Evolutionary conservation across 2,329 filamentous ascomycete genomes (phyloP), one percentile per base, ranked within the genome.

Genomic region (Pseudogymnoascus sp.): DNA sequence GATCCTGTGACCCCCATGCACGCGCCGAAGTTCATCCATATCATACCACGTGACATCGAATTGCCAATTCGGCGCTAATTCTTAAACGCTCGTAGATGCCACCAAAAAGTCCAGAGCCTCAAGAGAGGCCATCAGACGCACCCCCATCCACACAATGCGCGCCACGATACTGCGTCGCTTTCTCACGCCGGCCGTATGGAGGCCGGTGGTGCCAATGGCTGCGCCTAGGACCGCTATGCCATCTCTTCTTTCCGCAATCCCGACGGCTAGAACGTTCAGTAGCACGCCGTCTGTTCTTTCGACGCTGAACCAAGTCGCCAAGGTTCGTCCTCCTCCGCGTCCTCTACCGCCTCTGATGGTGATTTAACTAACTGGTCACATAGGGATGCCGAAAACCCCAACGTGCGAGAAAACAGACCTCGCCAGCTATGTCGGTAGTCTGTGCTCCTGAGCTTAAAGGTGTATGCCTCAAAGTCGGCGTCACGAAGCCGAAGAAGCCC

Each of bases 401-500:
- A 78, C 85, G 85, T 64, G 90, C 89, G 1, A 91, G 95, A 67
- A 92, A 96, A 78, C 85, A 90, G 69, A 87, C 91, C 61, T 98
- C 93, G 2, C 95, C 95, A 0, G 93, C 93, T 22, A 84, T 99
- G 62, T 81, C 82, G 60, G 82, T 82, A 66, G 83, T 82, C 66
- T 76, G 85, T 61, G 84, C 90, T 46, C 92, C 95, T 3, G 85
- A 89, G 73, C 88, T 96, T 78, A 98, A 98, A 81, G 95, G 93
- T 70, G 95, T 99, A 38, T 98, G 95, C 76, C 80, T 99, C 67
- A 93, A 96, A 75, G 95, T 98, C 65, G 92, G 91, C 72, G 90
- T 93, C 70, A 92, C 90, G 70, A 92, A 95, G 73, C 95, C 95
- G 63, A 99, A 99, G 87, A 99, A 99, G 79, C 95, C 95, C 68